These are phyloP conservation scores for Boletus vinaceobasis DNA, from an alignment of 768 basidiomycete species.

Conservation along the genomic window DNA sequence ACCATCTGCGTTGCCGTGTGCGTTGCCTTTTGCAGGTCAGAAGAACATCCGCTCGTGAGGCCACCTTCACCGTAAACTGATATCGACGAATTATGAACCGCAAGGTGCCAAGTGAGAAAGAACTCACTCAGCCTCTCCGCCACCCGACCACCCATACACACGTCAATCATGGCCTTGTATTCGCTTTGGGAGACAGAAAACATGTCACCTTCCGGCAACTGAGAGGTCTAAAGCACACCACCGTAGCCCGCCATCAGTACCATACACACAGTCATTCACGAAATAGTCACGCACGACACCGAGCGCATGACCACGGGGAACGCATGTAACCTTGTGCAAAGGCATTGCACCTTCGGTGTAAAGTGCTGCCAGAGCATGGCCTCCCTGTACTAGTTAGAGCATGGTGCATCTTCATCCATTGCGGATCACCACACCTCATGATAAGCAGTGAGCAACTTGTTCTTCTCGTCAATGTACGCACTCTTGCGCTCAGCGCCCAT, in stretches of 20 bases:
- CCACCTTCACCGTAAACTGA: constrained; percentile 84
- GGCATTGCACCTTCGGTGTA: constrained; percentile 97
- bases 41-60: constrained; percentile 88
- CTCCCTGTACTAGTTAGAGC: constrained; percentile 51
- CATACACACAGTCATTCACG: not conserved
- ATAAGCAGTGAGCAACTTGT: constrained; percentile 89
- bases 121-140: constrained; percentile 85
- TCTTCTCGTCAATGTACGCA: constrained; percentile 82
- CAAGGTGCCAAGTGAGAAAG: not conserved
- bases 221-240: constrained; percentile 79
- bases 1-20: constrained; percentile 83
- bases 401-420: not conserved
- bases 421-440: constrained; percentile 67
- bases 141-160: constrained; percentile 90
- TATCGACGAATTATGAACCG: constrained; percentile 5
- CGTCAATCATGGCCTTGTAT: constrained; percentile 82
- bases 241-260: constrained; percentile 7
- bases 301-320: constrained; percentile 92
- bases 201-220: constrained; percentile 75
- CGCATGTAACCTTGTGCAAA: constrained; percentile 95
- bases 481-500: constrained; percentile 97
- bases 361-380: constrained; percentile 90
- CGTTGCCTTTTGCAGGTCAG: constrained; percentile 82
- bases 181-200: constrained; percentile 69
- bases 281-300: constrained; percentile 60